Evolutionary conservation across 805 yeast species (phyloP), one percentile per base, ranked within the genome.

Genomic region (Babjeviella inositovora): DNA sequence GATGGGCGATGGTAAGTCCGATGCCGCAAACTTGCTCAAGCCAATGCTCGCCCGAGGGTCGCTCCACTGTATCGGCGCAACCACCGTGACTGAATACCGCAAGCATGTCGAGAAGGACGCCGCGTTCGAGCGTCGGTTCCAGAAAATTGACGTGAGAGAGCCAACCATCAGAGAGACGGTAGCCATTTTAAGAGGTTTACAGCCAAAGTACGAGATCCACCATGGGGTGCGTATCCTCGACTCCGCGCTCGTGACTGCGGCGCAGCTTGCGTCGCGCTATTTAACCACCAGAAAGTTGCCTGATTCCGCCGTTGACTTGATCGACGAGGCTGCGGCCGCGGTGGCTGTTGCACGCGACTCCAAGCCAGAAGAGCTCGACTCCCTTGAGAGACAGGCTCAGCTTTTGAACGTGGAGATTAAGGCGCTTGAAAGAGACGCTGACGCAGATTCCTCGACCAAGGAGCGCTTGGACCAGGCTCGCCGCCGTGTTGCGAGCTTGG

Each of bases 301-400:
- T 7, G 98, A 87, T 46, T 81, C 94, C 14, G 98, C 98, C 2
- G 90, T 87, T 28, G 98, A 87, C 50, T 59, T 87, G 37, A 82
- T 87, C 33, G 98, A 87, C 55, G 96, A 90, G 45, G 66, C 95
- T 5, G 92, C 96, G 20, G 97, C 97, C 3, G 66, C 93, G 27
- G 97, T 90, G 20, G 97, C 97, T 1, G 98, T 90, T 25, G 94
- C 95, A 4, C 71, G 98, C 52, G 98, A 90, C 47, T 87, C 97
- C 3, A 82, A 81, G 46, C 98, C 98, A 2, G 98, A 90, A 50
- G 95, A 84, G 47, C 62, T 90, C 39, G 98, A 90, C 53, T 75
- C 73, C 21, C 66, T 84, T 36, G 98, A 90, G 52, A 79, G 98
- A 50, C 82, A 82, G 53, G 62, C 85, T 23, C 92, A 84, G 45